Evolutionary conservation across 805 yeast genomes (phyloP).

Genomic region (Zygoascus ofunaensis): DNA sequence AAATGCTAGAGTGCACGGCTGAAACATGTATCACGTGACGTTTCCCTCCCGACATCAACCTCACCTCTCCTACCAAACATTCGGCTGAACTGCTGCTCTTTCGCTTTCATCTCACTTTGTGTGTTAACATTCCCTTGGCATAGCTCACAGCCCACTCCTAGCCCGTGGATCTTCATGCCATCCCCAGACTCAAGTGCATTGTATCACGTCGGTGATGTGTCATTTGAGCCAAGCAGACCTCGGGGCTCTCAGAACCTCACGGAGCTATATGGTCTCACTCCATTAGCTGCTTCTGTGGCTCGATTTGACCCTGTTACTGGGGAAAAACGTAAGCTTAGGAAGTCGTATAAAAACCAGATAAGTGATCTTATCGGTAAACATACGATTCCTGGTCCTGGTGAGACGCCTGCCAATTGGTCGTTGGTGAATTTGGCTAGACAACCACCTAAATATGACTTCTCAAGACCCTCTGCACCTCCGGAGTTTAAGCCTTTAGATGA

Average conservation of each 20-base stretch:
- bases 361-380: constrained; percentile 65
- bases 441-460: constrained; percentile 15
- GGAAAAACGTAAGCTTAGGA: constrained; percentile 84
- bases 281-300: constrained; percentile 71
- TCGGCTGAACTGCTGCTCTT: too few species aligned
- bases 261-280: constrained; percentile 54
- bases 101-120: too few species aligned
- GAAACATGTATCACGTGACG: too few species aligned
- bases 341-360: constrained; percentile 90
- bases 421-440: constrained; percentile 21
- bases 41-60: too few species aligned
- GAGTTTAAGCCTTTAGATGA: constrained; percentile 34
- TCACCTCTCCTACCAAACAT: too few species aligned
- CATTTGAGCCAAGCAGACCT: constrained; percentile 13
- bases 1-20: too few species aligned
- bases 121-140: too few species aligned
- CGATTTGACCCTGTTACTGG: constrained; percentile 81
- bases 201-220: constrained; percentile 7
- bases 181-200: background rate
- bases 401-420: constrained; percentile 14
- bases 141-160: too few species aligned
- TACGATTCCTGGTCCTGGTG: constrained; percentile 29
- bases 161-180: too few species aligned
- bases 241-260: constrained; percentile 69
- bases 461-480: constrained; percentile 13